Conservation (phyloP, 192 early-diverging fungal genomes). For the Chytriomyces sp. region DNA sequence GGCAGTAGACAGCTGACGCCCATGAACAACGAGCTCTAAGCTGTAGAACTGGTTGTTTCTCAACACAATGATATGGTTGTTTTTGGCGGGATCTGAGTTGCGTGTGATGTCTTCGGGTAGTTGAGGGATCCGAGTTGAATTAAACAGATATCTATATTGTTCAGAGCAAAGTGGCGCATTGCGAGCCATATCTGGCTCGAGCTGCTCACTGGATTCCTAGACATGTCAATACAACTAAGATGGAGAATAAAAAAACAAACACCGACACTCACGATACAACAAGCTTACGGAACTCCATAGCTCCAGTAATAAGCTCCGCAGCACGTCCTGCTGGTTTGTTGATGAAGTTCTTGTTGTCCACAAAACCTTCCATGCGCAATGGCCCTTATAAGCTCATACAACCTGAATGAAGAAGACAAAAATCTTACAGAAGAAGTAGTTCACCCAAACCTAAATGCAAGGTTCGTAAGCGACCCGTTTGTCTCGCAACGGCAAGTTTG, state of each 20-base stretch:
- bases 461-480: too few species aligned
- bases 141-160: constrained; percentile 83
- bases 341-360: constrained; percentile 80
- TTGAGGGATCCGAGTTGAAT: constrained; percentile 86
- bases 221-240: not conserved
- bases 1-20: constrained; percentile 75
- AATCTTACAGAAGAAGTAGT: constrained; percentile 97
- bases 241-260: not conserved
- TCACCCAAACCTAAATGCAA: constrained; percentile 93
- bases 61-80: constrained; percentile 84
- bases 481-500: too few species aligned
- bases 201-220: constrained; percentile 52
- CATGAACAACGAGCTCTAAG: constrained; percentile 73
- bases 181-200: constrained; percentile 81
- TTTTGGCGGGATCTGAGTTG: constrained; percentile 68
- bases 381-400: too few species aligned
- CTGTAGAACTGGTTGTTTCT: constrained; percentile 90
- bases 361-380: too few species aligned
- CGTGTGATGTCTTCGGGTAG: constrained; percentile 81
- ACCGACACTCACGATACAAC: constrained; percentile 54
- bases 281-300: constrained; percentile 81
- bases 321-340: constrained; percentile 80
- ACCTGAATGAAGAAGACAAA: too few species aligned
- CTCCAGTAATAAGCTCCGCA: constrained; percentile 86
- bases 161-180: constrained; percentile 80